A percentile compares a stretch with the other conserved stretches of the same genome.
Conservation (phyloP, 2,329 filamentous ascomycete genomes). For the Hypoxylon sp. region DNA sequence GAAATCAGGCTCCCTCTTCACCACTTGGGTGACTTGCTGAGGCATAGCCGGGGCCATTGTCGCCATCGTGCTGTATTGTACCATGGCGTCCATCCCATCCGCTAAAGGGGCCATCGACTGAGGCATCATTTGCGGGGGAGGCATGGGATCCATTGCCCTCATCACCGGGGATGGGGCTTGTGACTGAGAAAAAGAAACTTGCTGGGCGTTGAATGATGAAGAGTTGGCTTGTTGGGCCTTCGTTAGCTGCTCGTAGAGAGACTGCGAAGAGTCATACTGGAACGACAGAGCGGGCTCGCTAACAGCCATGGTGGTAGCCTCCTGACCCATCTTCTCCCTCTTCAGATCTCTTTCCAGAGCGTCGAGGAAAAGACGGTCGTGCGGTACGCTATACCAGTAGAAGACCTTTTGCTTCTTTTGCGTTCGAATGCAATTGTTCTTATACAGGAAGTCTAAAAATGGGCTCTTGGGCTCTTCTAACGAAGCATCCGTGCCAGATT, state of each 20-base stretch:
- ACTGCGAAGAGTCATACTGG: conserved; percentile 99
- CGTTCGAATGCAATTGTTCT: conserved; percentile 99
- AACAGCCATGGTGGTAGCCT: conserved; percentile 93
- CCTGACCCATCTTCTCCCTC: conserved; percentile 99
- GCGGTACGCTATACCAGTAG: conserved; percentile 99
- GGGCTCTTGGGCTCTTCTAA: conserved; percentile 98
- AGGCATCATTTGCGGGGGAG: conserved; percentile 85
- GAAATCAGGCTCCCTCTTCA: conserved; percentile 93
- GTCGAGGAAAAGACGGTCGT: conserved; percentile 97
- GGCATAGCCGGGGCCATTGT: conserved; percentile 77
- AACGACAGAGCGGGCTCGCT: conserved; percentile 98
- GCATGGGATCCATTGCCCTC: conserved; percentile 94
- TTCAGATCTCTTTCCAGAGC: conserved; percentile 97
- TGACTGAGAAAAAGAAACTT: conserved; percentile 76
- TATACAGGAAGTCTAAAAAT: conserved; percentile 99
- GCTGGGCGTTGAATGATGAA: conserved; percentile 91
- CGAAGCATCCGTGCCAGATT: conserved; percentile 97
- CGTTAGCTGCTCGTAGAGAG: conserved; percentile 98
- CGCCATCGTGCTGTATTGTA: conserved; percentile 77
- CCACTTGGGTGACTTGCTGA: conserved; percentile 72
- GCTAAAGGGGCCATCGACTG: conserved; percentile 70
- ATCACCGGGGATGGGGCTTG: conserved; percentile 91
- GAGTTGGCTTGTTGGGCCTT: conserved; percentile 99
- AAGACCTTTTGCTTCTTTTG: conserved; percentile 99
- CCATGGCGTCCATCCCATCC: conserved; percentile 80